These are phyloP conservation scores for Aristolochia fimbriata DNA, from an alignment of 164 flowering plant genomes.

Conservation along the genomic window DNA sequence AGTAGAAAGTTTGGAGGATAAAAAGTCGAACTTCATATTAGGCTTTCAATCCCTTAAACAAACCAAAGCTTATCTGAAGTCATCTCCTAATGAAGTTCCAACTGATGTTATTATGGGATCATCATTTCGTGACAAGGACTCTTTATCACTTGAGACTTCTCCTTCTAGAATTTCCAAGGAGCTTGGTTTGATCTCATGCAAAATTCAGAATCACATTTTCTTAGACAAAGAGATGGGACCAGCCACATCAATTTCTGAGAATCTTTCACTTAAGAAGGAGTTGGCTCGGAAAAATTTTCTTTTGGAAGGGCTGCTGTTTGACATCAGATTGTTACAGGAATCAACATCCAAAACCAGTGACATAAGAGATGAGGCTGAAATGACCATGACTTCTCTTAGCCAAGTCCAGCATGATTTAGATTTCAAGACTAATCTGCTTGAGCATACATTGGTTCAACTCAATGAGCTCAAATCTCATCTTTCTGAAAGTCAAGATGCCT, in stretches of 20 bases:
- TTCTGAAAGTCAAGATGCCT: conserved; percentile 35
- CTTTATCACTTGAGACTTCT: neutral
- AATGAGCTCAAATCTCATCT: conserved; percentile 32
- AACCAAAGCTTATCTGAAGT: too few relatives aligned
- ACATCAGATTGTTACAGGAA: conserved; percentile 74
- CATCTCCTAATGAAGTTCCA: neutral
- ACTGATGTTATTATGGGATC: neutral
- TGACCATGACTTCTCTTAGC: conserved; percentile 25
- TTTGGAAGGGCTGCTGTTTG: conserved; percentile 71
- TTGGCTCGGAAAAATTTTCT: conserved; percentile 45
- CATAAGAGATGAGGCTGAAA: conserved; percentile 53
- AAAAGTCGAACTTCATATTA: too few relatives aligned
- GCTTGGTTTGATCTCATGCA: neutral
- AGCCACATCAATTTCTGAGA: conserved; percentile 22
- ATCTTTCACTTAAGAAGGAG: conserved; percentile 40
- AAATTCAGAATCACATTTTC: conserved; percentile 1
- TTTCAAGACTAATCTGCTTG: conserved; percentile 35
- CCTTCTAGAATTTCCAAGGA: conserved; percentile 1
- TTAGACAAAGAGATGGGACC: neutral
- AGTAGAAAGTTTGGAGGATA: too few relatives aligned
- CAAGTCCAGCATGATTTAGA: conserved; percentile 39
- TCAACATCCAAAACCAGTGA: conserved; percentile 58
- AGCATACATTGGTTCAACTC: conserved; percentile 31
- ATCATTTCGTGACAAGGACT: neutral
- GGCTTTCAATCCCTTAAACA: too few relatives aligned